These are phyloP conservation scores for Phallus indusiatus DNA, from an alignment of 768 basidiomycete species.

Conservation along the genomic window DNA sequence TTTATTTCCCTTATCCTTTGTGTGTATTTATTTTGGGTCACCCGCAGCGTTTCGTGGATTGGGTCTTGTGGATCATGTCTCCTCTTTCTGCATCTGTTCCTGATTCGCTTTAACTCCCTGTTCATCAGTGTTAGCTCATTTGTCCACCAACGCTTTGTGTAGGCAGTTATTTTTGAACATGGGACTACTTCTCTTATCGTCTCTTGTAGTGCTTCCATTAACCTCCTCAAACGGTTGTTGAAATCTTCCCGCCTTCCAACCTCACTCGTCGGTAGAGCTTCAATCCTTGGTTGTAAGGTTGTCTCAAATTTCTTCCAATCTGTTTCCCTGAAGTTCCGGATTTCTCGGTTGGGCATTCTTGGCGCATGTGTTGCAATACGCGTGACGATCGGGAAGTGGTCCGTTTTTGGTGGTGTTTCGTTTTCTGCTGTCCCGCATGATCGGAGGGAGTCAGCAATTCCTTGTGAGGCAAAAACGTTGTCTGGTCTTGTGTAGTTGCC, in stretches of 20 bases:
- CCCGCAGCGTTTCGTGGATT: background rate
- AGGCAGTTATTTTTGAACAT: slow-evolving; percentile 12
- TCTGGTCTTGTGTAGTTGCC: slow-evolving; percentile 31
- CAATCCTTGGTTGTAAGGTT: slow-evolving; percentile 10
- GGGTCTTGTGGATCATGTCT: background rate
- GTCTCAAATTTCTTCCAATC: slow-evolving; percentile 27
- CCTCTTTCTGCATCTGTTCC: background rate
- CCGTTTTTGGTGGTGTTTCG: slow-evolving; percentile 19
- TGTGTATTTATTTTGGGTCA: background rate
- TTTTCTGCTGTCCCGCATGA: slow-evolving; percentile 21
- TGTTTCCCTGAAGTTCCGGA: slow-evolving; percentile 19
- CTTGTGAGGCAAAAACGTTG: slow-evolving; percentile 30
- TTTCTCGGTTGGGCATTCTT: background rate
- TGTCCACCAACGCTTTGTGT: slow-evolving; percentile 26
- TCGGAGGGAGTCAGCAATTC: slow-evolving; percentile 14
- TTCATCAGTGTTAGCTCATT: slow-evolving; percentile 18
- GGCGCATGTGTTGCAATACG: slow-evolving; percentile 14
- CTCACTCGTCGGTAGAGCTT: background rate
- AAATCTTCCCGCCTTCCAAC: slow-evolving; percentile 10
- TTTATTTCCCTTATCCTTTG: background rate
- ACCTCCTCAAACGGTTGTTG: background rate
- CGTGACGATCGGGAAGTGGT: slow-evolving; percentile 33
- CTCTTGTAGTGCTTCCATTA: slow-evolving; percentile 15
- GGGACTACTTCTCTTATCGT: slow-evolving; percentile 17
- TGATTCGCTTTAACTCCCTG: slow-evolving; percentile 12